Evolutionary conservation across 1,284 basidiomycete genomes (phyloP).

Genomic region (Vanrija pseudolonga): DNA sequence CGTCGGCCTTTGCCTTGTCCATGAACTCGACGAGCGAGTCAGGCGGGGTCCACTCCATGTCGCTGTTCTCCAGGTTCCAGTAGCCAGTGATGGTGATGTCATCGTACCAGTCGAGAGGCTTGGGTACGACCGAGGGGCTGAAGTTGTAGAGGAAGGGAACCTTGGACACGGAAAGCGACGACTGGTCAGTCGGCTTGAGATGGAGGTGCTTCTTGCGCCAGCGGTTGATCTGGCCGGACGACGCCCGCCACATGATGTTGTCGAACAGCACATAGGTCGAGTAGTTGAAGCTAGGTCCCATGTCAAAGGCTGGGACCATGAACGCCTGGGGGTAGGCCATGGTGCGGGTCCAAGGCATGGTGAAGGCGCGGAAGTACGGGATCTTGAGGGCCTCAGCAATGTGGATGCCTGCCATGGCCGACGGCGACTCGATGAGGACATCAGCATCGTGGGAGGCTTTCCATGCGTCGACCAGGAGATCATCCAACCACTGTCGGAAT

Average conservation of each 20-base stretch:
- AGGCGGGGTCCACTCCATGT: constrained; percentile 60
- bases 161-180: constrained; percentile 50
- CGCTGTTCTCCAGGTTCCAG: constrained; percentile 65
- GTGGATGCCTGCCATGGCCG: constrained; percentile 74
- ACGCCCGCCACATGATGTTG: constrained; percentile 72
- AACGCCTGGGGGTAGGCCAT: constrained; percentile 64
- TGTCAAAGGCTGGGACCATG: constrained; percentile 55
- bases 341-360: constrained; percentile 70
- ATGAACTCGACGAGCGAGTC: constrained; percentile 58
- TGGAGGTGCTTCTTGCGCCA: constrained; percentile 62
- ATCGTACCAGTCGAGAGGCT: constrained; percentile 72
- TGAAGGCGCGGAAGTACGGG: constrained; percentile 67
- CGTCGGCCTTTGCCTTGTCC: constrained; percentile 57
- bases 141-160: constrained; percentile 71
- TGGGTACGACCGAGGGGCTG: constrained; percentile 59
- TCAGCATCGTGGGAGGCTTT: constrained; percentile 67
- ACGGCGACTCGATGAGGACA: constrained; percentile 63
- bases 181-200: constrained; percentile 54
- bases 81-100: constrained; percentile 55
- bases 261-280: constrained; percentile 58
- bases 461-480: constrained; percentile 67
- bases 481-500: constrained; percentile 73
- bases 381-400: constrained; percentile 72
- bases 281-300: constrained; percentile 49
- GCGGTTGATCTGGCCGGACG: constrained; percentile 66